Percentiles rank a stretch among this genome's conserved stretches.
These are phyloP conservation scores for Ganoderma lingzhi DNA, from an alignment of 1,284 basidiomycete genomes.

Conservation along the genomic window DNA sequence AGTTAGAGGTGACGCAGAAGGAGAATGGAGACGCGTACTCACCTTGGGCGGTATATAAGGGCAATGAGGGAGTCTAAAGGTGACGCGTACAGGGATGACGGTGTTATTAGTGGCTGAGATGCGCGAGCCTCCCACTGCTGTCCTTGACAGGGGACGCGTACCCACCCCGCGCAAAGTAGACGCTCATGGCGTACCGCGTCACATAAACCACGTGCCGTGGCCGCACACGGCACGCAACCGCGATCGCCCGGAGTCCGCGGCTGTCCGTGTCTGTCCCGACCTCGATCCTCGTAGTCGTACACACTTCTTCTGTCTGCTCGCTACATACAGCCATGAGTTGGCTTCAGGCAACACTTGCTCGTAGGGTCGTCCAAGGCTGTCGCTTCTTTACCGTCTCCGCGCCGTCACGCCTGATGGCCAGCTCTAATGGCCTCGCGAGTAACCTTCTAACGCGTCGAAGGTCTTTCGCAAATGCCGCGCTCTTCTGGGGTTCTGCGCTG, in stretches of 20 bases:
- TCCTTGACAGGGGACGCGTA: slow-evolving; percentile 28
- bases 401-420: slow-evolving; percentile 14
- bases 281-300: slow-evolving; percentile 11
- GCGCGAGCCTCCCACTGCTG: background rate
- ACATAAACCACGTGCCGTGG: slow-evolving; percentile 22
- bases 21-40: background rate
- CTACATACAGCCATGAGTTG: slow-evolving; percentile 26
- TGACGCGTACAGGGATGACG: slow-evolving; percentile 32
- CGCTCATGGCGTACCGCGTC: slow-evolving; percentile 28
- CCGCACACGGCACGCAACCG: slow-evolving; percentile 5
- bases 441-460: slow-evolving; percentile 18
- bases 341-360: slow-evolving; percentile 24
- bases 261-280: slow-evolving; percentile 11
- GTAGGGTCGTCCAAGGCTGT: slow-evolving; percentile 22
- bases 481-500: slow-evolving; percentile 45
- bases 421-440: slow-evolving; percentile 15
- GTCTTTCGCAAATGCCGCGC: slow-evolving; percentile 31
- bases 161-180: slow-evolving; percentile 18
- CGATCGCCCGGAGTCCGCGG: background rate
- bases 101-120: slow-evolving; percentile 23
- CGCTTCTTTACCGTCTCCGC: slow-evolving; percentile 31
- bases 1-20: slow-evolving; percentile 3
- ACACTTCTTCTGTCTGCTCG: background rate
- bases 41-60: slow-evolving; percentile 25
- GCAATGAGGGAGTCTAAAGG: slow-evolving; percentile 24